These are phyloP conservation scores for Lentinula sp. DNA, from an alignment of 768 basidiomycete species.

Conservation along the genomic window DNA sequence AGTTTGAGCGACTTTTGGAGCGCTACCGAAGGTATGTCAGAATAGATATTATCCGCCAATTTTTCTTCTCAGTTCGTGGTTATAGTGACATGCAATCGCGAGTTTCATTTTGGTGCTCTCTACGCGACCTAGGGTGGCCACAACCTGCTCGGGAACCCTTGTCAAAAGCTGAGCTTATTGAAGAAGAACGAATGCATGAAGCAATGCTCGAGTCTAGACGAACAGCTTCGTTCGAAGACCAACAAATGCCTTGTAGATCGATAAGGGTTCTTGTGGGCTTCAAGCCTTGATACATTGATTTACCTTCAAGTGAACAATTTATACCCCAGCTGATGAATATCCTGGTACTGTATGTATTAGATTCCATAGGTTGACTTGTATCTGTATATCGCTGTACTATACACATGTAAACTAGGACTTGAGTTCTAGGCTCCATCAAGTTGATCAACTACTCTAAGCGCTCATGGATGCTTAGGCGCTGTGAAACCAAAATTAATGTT, in stretches of 20 bases:
- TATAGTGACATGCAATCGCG: slow-evolving; percentile 62
- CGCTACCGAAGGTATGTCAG: slow-evolving; percentile 42
- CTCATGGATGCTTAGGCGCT: not conserved
- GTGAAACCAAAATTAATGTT: not conserved
- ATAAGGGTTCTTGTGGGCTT: slow-evolving; percentile 56
- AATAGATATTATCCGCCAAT: not conserved
- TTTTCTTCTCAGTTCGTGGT: not conserved
- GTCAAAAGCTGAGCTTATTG: slow-evolving; percentile 63
- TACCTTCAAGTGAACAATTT: not conserved
- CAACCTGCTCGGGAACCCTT: slow-evolving; percentile 56
- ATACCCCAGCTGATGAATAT: not conserved
- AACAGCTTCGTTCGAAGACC: slow-evolving; percentile 45
- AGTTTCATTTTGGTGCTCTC: slow-evolving; percentile 58
- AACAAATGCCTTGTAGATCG: slow-evolving; percentile 50
- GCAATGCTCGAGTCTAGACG: slow-evolving; percentile 55
- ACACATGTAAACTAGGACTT: not conserved
- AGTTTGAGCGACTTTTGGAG: slow-evolving; percentile 54
- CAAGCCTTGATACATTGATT: slow-evolving; percentile 27
- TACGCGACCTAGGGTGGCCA: slow-evolving; percentile 51
- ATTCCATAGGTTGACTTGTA: not conserved
- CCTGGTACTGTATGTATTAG: not conserved
- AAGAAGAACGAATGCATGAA: slow-evolving; percentile 57
- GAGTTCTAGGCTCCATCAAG: too few relatives aligned
- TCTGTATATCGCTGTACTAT: not conserved
- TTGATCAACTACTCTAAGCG: not conserved